Conservation (phyloP, 1,139 yeast species). For the Nadsonia commutata region DNA sequence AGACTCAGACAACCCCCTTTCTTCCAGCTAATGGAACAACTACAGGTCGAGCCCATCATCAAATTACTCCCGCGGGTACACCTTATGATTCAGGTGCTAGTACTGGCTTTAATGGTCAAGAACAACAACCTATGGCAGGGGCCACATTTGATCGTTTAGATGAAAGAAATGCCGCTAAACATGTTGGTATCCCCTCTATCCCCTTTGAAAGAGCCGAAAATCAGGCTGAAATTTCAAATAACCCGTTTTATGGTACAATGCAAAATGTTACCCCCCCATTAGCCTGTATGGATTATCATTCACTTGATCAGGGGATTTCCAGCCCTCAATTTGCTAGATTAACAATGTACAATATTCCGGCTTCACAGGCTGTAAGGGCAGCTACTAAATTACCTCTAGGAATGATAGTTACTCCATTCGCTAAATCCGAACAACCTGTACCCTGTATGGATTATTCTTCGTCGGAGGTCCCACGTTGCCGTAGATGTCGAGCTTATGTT, state of each 20-base stretch:
- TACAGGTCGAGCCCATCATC: background rate
- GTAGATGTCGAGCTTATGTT: conserved; percentile 78
- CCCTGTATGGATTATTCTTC: conserved; percentile 52
- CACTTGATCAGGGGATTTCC: conserved; percentile 73
- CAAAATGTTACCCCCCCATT: conserved; percentile 70
- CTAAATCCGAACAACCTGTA: conserved; percentile 29
- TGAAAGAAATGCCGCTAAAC: background rate
- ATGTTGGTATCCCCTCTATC: conserved; percentile 31
- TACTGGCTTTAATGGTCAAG: conserved; percentile 2
- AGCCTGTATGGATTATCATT: conserved; percentile 56
- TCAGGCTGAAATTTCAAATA: conserved; percentile 31
- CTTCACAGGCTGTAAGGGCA: conserved; percentile 51
- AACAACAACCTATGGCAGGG: conserved; percentile 2
- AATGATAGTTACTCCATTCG: conserved; percentile 72
- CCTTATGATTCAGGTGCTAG: background rate
- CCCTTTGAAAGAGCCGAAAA: conserved; percentile 40
- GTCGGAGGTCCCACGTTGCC: conserved; percentile 77
- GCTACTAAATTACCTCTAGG: conserved; percentile 74
- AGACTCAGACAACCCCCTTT: background rate
- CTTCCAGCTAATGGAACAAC: background rate
- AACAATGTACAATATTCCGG: conserved; percentile 76
- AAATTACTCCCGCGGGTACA: background rate
- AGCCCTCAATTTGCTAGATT: conserved; percentile 68
- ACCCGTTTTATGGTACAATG: conserved; percentile 47
- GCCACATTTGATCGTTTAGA: background rate